Percentiles rank a stretch among this genome's conserved stretches.
Evolutionary conservation across 1,139 yeast genomes (phyloP).

Genomic region (Zygosaccharomyces pseudobailii): DNA sequence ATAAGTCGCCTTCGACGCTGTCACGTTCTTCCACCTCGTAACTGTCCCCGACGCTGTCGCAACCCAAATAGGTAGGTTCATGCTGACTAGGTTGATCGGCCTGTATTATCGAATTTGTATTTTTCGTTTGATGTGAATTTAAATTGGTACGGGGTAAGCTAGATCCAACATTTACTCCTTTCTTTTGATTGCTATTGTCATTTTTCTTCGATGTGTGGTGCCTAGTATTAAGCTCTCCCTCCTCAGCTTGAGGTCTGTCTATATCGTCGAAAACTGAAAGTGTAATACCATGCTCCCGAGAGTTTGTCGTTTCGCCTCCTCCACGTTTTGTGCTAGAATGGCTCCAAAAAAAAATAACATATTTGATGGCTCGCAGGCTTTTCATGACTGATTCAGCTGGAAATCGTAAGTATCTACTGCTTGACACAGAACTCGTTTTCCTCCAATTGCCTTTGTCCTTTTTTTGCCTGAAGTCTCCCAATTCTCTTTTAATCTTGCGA

Average conservation of each 20-base stretch:
- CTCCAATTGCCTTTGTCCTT: slow-evolving; percentile 3
- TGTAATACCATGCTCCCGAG: neutral
- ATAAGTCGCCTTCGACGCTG: neutral
- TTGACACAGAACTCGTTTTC: slow-evolving; percentile 14
- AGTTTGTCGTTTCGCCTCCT: neutral
- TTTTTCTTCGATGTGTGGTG: neutral
- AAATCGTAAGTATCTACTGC: neutral
- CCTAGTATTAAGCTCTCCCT: neutral
- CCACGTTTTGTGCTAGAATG: neutral
- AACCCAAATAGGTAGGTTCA: neutral
- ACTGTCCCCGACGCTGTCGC: neutral
- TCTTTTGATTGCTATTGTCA: neutral
- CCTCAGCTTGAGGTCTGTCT: neutral
- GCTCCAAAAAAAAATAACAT: slow-evolving; percentile 8
- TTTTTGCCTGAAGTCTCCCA: slow-evolving; percentile 18
- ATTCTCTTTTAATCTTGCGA: slow-evolving; percentile 44
- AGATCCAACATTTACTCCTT: neutral
- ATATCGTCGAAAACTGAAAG: neutral
- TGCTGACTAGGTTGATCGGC: no score
- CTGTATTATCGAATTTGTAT: no score
- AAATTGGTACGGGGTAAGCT: neutral
- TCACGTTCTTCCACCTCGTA: neutral
- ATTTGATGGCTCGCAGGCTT: slow-evolving; percentile 6
- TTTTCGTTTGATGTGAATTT: neutral
- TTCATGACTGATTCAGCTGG: slow-evolving; percentile 6